Conservation (phyloP, 371 early-diverging fungal genomes). For the Rhizopus stolonifer region DNA sequence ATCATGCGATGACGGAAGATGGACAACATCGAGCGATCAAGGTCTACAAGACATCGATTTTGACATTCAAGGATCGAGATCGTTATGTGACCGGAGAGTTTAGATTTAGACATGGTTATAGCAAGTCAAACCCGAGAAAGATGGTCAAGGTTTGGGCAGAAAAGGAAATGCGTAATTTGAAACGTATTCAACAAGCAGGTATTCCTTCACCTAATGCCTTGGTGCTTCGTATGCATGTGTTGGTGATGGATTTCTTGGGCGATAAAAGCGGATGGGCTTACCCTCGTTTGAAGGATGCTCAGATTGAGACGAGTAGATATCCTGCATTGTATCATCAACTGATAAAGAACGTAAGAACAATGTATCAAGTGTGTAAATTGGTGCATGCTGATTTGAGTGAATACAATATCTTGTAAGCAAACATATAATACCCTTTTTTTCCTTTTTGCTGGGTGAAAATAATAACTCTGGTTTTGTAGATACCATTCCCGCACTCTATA, state of each 20-base stretch:
- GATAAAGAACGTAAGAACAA: conserved; percentile 85
- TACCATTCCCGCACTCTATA: conserved; percentile 82
- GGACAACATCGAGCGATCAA: conserved; percentile 94
- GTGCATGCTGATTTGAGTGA: conserved; percentile 99
- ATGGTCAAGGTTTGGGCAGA: conserved; percentile 99
- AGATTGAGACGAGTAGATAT: conserved; percentile 68
- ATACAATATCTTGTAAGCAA: conserved; percentile 93
- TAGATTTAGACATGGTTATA: conserved; percentile 96
- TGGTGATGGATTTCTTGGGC: conserved; percentile 98
- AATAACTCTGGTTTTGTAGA: no score
- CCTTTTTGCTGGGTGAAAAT: no score
- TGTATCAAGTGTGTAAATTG: conserved; percentile 94
- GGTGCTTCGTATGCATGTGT: conserved; percentile 92
- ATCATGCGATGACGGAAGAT: conserved; percentile 88
- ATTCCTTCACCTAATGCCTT: conserved; percentile 97
- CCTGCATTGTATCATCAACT: conserved; percentile 86
- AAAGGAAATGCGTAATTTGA: conserved; percentile 99
- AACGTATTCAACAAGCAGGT: conserved; percentile 86
- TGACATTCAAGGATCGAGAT: conserved; percentile 98
- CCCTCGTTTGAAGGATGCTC: conserved; percentile 95
- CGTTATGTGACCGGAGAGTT: conserved; percentile 98
- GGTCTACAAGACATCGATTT: conserved; percentile 98
- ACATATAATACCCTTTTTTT: not conserved
- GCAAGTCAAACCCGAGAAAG: conserved; percentile 96
- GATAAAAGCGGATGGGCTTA: conserved; percentile 91